Percentiles rank a stretch among this genome's conserved stretches.
Evolutionary conservation across 257 asterid genomes (phyloP).

Genomic region (Cynanchum wilfordii): DNA sequence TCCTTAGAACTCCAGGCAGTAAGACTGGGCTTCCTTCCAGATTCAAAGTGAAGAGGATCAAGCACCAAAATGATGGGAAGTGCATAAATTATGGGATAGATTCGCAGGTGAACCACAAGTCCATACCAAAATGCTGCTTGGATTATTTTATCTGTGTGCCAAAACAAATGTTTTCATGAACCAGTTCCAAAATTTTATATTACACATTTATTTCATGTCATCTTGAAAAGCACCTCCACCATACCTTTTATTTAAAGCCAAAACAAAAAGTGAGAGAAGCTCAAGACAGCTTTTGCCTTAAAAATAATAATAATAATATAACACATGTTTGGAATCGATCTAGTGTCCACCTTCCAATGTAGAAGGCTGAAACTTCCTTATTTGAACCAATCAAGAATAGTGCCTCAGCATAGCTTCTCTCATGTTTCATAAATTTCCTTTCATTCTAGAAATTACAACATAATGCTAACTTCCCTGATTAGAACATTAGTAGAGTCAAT

Average conservation of each 20-base stretch:
- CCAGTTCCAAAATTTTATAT: background rate
- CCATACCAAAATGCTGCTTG: conserved; percentile 99
- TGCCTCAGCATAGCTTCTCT: background rate
- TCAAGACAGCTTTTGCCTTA: too few species aligned
- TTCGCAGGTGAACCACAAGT: conserved; percentile 83
- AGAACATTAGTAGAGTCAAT: background rate
- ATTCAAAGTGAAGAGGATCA: conserved; percentile 49
- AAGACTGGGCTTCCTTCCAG: conserved; percentile 58
- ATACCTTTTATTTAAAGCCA: too few species aligned
- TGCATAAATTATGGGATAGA: conserved; percentile 86
- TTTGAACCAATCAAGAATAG: background rate
- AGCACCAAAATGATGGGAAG: conserved; percentile 73
- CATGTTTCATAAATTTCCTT: background rate
- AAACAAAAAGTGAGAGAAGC: too few species aligned
- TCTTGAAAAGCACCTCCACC: too few species aligned
- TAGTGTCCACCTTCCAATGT: too few species aligned
- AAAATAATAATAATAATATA: too few species aligned
- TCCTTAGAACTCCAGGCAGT: conserved; percentile 50
- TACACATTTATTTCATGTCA: background rate
- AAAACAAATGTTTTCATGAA: background rate
- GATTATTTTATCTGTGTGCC: conserved; percentile 44
- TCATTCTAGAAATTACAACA: background rate
- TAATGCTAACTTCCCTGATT: background rate
- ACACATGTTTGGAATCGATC: too few species aligned
- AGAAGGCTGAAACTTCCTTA: background rate